Conservation (phyloP, 75 land plant genomes). For the Chamaecyparis obtusa region DNA sequence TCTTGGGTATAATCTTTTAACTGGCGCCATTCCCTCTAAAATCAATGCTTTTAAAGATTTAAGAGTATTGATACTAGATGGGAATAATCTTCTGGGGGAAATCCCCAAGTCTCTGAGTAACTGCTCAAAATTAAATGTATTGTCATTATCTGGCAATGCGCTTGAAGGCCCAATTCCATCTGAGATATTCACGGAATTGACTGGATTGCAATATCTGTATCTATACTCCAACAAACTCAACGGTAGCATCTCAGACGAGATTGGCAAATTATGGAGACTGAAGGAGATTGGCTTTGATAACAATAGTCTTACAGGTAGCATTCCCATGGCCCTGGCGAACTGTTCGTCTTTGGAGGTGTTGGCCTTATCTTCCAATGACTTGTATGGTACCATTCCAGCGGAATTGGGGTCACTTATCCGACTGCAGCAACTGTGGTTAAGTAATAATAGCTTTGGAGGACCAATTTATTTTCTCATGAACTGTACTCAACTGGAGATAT, state of each 20-base stretch:
- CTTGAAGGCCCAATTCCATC: too few relatives aligned
- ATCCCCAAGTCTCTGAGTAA: slow-evolving; percentile 12
- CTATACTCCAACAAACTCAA: too few relatives aligned
- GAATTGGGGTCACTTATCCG: too few relatives aligned
- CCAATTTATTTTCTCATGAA: neutral
- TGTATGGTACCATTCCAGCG: too few relatives aligned
- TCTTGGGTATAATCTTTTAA: slow-evolving; percentile 17
- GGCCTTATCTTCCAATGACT: too few relatives aligned
- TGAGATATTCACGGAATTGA: too few relatives aligned
- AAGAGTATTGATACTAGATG: slow-evolving; percentile 12
- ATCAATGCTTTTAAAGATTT: slow-evolving; percentile 11
- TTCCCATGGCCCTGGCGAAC: too few relatives aligned
- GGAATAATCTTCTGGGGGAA: slow-evolving; percentile 20
- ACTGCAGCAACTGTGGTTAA: too few relatives aligned
- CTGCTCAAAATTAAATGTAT: neutral
- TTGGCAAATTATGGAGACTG: neutral
- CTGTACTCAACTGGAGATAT: neutral
- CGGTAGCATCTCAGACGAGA: neutral
- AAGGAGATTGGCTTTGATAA: neutral
- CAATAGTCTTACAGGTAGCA: neutral
- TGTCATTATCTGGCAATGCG: too few relatives aligned
- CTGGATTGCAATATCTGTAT: too few relatives aligned
- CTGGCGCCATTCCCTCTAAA: slow-evolving; percentile 20
- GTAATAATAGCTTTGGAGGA: neutral
- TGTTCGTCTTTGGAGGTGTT: too few relatives aligned